These are phyloP conservation scores for Trichosphaerium sp. DNA, from an alignment of 78 protist genomes.

Conservation along the genomic window DNA sequence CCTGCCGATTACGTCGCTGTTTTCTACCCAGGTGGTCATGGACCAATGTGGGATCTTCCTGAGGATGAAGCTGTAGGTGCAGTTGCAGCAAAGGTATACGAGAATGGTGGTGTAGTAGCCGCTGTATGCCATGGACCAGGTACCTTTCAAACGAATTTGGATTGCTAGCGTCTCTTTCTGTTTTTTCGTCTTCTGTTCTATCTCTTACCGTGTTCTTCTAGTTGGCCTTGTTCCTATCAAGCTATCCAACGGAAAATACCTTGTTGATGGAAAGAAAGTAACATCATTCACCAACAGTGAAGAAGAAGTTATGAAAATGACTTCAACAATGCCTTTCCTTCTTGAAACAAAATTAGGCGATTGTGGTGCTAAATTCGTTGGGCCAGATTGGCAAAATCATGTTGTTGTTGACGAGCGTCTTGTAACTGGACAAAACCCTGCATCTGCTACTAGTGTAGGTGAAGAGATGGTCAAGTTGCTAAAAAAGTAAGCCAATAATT, in stretches of 20 bases:
- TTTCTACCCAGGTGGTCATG: conserved; percentile 53
- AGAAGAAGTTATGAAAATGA: conserved; percentile 22
- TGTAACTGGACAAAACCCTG: conserved; percentile 36
- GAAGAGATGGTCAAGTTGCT: conserved; percentile 6
- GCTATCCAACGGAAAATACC: conserved; percentile 3
- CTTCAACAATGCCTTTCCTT: conserved; percentile 11
- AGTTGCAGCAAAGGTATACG: conserved; percentile 3
- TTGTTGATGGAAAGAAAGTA: conserved; percentile 28
- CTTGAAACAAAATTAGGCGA: conserved; percentile 20
- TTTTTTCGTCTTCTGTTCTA: too few species aligned
- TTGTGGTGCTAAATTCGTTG: conserved; percentile 26
- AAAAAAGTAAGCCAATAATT: conserved; percentile 13
- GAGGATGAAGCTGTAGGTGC: not conserved
- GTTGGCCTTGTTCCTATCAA: conserved; percentile 16
- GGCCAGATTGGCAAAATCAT: conserved; percentile 8
- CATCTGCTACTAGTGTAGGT: conserved; percentile 17
- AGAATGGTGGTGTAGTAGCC: conserved; percentile 6
- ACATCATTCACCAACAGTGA: conserved; percentile 34
- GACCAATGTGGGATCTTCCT: conserved; percentile 31
- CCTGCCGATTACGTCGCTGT: conserved; percentile 24
- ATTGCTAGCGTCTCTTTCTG: too few species aligned
- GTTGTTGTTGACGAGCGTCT: conserved; percentile 16
- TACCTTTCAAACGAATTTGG: too few species aligned
- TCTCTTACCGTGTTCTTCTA: too few species aligned
- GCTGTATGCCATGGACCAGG: conserved; percentile 53